phyloP scores from a whole-genome alignment of 495 filamentous ascomycete genomes.

The Amphirosellinia nigrospora region DNA sequence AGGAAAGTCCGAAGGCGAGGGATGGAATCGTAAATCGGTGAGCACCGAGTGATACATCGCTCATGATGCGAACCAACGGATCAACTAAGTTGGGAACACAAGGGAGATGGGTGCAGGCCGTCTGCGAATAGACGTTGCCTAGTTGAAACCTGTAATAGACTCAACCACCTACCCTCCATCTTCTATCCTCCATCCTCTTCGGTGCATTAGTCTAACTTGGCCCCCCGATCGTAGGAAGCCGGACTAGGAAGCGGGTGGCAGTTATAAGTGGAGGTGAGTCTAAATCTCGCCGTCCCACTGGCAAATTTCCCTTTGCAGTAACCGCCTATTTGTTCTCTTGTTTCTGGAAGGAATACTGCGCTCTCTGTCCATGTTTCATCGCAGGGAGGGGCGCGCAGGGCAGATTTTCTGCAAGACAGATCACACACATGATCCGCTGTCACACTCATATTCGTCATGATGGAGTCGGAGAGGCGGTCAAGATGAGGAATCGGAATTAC shows the following conservation, averaged over 20 bases:
- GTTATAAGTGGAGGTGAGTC: conserved; percentile 1
- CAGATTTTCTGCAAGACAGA: conserved; percentile 22
- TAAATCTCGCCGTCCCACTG: background rate
- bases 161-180: background rate
- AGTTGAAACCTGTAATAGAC: background rate
- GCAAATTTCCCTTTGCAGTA: background rate
- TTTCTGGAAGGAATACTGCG: conserved; percentile 20
- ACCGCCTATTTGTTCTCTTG: background rate
- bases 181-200: too few species aligned
- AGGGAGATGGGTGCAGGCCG: background rate
- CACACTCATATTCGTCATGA: conserved; percentile 23
- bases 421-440: conserved; percentile 28
- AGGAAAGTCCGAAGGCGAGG: background rate
- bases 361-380: conserved; percentile 17
- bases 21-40: background rate
- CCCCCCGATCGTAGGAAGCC: background rate
- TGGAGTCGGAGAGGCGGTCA: conserved; percentile 24
- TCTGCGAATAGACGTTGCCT: background rate
- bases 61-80: background rate
- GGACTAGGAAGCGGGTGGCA: background rate
- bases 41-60: background rate
- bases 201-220: background rate
- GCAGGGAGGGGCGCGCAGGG: conserved; percentile 12
- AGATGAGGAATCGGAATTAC: background rate
- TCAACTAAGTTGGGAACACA: background rate